These are phyloP conservation scores for Claviceps spartinae DNA, from an alignment of 2,329 filamentous ascomycete species.

Conservation along the genomic window DNA sequence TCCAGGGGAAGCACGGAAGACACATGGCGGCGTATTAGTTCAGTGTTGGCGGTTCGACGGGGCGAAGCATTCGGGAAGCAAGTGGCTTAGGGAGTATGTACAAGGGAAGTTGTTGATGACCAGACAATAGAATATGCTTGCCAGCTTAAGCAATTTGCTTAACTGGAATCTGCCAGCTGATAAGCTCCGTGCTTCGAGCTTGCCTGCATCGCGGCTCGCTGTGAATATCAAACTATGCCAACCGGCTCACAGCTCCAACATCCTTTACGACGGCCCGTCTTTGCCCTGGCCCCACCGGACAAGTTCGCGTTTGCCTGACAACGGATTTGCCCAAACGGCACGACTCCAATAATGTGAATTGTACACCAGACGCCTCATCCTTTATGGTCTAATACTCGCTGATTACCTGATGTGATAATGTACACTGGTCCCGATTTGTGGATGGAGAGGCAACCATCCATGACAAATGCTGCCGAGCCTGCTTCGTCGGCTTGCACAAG, in stretches of 20 bases:
- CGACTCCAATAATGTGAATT: conserved; percentile 12
- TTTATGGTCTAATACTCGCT: conserved; percentile 33
- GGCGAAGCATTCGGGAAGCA: no score
- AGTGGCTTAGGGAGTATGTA: background rate
- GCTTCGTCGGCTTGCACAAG: conserved; percentile 20
- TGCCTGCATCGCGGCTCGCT: background rate
- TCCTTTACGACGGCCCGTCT: background rate
- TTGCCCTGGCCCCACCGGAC: background rate
- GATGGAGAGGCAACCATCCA: conserved; percentile 35
- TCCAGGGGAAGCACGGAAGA: conserved; percentile 39
- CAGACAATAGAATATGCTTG: background rate
- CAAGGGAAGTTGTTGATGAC: background rate
- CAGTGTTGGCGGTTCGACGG: background rate
- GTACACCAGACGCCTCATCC: conserved; percentile 22
- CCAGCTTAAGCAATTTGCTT: background rate
- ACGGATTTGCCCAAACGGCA: background rate
- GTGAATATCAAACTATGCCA: background rate
- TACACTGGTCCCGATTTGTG: conserved; percentile 30
- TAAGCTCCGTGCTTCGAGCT: background rate
- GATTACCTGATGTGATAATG: conserved; percentile 33
- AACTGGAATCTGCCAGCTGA: background rate
- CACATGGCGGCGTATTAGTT: conserved; percentile 29
- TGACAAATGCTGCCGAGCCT: conserved; percentile 11
- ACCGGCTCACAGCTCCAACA: background rate
- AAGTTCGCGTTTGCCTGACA: background rate